Percentiles rank a stretch among this genome's conserved stretches.
phyloP scores from a whole-genome alignment of 306 rosid species.

The Quercus parvula region DNA sequence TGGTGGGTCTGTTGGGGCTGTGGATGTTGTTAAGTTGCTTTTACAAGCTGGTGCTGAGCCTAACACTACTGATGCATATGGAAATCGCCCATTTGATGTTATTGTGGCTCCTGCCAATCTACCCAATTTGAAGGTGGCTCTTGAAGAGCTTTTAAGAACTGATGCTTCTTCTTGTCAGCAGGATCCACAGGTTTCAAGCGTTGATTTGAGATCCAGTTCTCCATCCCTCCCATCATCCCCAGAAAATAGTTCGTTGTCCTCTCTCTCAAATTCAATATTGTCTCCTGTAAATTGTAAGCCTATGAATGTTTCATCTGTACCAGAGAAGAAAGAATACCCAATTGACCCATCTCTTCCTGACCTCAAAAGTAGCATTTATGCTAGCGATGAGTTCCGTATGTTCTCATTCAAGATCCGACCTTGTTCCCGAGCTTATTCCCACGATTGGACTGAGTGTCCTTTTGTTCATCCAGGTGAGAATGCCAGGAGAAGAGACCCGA shows the following conservation, averaged over 20 bases:
- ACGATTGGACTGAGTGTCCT: slow-evolving; percentile 97
- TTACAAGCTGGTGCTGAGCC: slow-evolving; percentile 67
- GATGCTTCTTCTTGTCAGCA: slow-evolving; percentile 18
- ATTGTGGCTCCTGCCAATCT: slow-evolving; percentile 60
- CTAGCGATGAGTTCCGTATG: slow-evolving; percentile 91
- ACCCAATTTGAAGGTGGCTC: slow-evolving; percentile 29
- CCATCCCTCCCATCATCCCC: slow-evolving; percentile 41
- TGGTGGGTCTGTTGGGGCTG: slow-evolving; percentile 63
- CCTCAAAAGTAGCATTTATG: slow-evolving; percentile 85
- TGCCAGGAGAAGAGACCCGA: slow-evolving; percentile 88
- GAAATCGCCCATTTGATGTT: slow-evolving; percentile 64
- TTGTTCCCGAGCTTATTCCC: slow-evolving; percentile 91
- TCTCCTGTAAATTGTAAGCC: slow-evolving; percentile 50
- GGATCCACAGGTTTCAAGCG: slow-evolving; percentile 43
- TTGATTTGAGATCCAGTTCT: slow-evolving; percentile 17
- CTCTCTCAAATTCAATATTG: slow-evolving; percentile 46
- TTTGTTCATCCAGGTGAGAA: slow-evolving; percentile 97
- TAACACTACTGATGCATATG: slow-evolving; percentile 47
- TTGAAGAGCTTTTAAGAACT: slow-evolving; percentile 55
- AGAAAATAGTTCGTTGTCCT: slow-evolving; percentile 47
- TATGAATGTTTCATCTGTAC: slow-evolving; percentile 30
- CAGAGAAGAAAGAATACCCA: slow-evolving; percentile 84
- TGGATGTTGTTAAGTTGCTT: slow-evolving; percentile 62
- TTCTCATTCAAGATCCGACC: slow-evolving; percentile 88
- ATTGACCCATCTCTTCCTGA: slow-evolving; percentile 90